phyloP scores from a whole-genome alignment of 257 asterid genomes.

The Rubia yunnanensis region DNA sequence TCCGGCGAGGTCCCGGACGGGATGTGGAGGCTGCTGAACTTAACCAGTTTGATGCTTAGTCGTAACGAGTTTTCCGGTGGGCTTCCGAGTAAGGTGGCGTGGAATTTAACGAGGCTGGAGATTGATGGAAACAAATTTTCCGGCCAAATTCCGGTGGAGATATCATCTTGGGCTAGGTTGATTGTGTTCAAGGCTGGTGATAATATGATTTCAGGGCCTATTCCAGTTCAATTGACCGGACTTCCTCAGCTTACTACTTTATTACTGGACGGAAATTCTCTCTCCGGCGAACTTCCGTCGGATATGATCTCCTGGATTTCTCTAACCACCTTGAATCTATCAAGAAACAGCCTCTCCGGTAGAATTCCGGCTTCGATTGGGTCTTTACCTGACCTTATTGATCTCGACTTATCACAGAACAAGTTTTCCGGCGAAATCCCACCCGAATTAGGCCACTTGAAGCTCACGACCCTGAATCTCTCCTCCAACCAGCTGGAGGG shows the following conservation, averaged over 20 bases:
- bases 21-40: slow-evolving; percentile 39
- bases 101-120: slow-evolving; percentile 60
- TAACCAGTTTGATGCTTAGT: slow-evolving; percentile 54
- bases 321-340: slow-evolving; percentile 23
- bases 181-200: slow-evolving; percentile 58
- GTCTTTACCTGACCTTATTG: slow-evolving; percentile 32
- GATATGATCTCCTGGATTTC: slow-evolving; percentile 52
- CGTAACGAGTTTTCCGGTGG: slow-evolving; percentile 54
- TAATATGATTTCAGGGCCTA: slow-evolving; percentile 49
- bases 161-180: slow-evolving; percentile 49
- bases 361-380: slow-evolving; percentile 55
- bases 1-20: slow-evolving; percentile 64
- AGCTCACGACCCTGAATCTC: slow-evolving; percentile 34
- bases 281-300: slow-evolving; percentile 58
- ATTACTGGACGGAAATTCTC: slow-evolving; percentile 46
- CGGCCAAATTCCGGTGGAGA: slow-evolving; percentile 47
- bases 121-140: slow-evolving; percentile 53
- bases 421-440: slow-evolving; percentile 71
- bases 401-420: slow-evolving; percentile 63
- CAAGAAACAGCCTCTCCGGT: slow-evolving; percentile 61
- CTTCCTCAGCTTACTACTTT: slow-evolving; percentile 34
- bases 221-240: slow-evolving; percentile 50
- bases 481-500: slow-evolving; percentile 68
- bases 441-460: slow-evolving; percentile 30
- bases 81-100: slow-evolving; percentile 46